These are phyloP conservation scores for Lasiodiplodia hormozganensis DNA, from an alignment of 2,329 filamentous ascomycete genomes.

Conservation along the genomic window DNA sequence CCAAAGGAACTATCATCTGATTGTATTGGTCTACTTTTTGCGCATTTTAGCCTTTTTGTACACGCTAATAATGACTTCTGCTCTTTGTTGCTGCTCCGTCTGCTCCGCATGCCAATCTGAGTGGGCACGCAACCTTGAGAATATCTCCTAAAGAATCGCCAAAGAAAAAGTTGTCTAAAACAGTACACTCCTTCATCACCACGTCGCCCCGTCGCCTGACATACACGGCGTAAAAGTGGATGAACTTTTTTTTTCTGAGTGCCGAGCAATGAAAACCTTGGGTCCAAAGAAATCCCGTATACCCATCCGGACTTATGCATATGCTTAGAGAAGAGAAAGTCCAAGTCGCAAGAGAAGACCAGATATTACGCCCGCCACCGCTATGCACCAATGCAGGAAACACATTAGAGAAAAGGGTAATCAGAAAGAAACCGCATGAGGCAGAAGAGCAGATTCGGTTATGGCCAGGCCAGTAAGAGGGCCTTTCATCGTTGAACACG, in stretches of 20 bases:
- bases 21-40: neutral
- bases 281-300: neutral
- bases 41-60: neutral
- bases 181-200: neutral
- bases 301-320: neutral
- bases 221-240: neutral
- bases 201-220: neutral
- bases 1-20: neutral
- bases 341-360: neutral
- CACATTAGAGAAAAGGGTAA: neutral
- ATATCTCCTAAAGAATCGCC: neutral
- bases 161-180: neutral
- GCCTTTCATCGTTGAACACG: neutral
- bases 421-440: neutral
- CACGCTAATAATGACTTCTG: neutral
- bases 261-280: neutral
- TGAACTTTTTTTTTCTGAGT: neutral
- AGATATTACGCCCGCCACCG: slow-evolving; percentile 2
- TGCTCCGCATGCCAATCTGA: neutral
- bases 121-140: neutral
- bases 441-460: neutral
- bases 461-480: neutral
- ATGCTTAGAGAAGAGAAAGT: neutral
- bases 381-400: neutral
- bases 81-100: neutral